These are phyloP conservation scores for Phytophthora hybrid DNA, from an alignment of 352 stramenopile genomes.

Conservation along the genomic window DNA sequence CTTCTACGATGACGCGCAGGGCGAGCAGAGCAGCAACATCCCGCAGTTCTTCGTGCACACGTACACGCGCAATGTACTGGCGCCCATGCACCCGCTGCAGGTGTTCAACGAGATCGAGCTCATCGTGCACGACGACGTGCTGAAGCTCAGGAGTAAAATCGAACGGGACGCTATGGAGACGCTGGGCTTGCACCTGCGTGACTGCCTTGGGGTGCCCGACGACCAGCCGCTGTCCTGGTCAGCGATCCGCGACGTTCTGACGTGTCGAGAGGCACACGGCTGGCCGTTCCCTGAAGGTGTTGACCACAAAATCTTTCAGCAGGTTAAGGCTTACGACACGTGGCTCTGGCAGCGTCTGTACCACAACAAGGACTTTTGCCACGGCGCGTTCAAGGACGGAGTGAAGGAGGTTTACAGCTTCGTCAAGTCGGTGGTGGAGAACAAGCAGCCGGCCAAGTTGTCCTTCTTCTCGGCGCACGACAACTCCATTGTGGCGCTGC, in stretches of 20 bases:
- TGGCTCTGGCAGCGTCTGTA: conserved; percentile 88
- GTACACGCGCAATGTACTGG: conserved; percentile 70
- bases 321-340: conserved; percentile 74
- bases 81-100: conserved; percentile 61
- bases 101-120: conserved; percentile 81
- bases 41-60: conserved; percentile 70
- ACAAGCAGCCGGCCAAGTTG: conserved; percentile 53
- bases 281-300: conserved; percentile 76
- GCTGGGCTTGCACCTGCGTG: conserved; percentile 45
- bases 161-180: conserved; percentile 49
- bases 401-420: conserved; percentile 67
- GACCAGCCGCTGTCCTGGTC: conserved; percentile 76
- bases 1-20: conserved; percentile 47
- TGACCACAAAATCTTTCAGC: conserved; percentile 61
- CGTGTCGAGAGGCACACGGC: conserved; percentile 67
- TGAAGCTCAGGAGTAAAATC: conserved; percentile 28
- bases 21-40: conserved; percentile 4
- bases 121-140: conserved; percentile 70
- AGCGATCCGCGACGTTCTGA: conserved; percentile 72
- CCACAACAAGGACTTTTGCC: conserved; percentile 64
- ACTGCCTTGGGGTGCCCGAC: conserved; percentile 54
- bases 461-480: conserved; percentile 88
- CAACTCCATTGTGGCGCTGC: conserved; percentile 84
- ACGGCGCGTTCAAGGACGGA: conserved; percentile 67
- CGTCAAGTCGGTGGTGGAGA: conserved; percentile 56